Evolutionary conservation across 2,329 filamentous ascomycete genomes (phyloP), one percentile per base, ranked within the genome.

Genomic region (Aciculosporium take): DNA sequence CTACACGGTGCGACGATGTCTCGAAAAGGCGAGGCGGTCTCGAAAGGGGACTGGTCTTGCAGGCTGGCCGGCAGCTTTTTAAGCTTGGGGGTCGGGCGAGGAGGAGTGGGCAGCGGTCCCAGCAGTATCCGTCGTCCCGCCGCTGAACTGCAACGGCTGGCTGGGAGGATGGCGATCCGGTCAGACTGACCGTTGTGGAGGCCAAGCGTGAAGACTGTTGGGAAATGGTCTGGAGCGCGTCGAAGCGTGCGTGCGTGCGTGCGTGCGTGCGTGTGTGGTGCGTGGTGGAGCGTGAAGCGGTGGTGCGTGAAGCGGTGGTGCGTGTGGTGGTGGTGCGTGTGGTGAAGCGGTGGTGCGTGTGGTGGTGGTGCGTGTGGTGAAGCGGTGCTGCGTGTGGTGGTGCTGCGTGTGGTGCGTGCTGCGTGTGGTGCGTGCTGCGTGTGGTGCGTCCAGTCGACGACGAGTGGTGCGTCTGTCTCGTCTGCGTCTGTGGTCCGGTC

Each of bases 1-100:
- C 41, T 37, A 36, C 45, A 48, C 45, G 29, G 47, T 48, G 47
- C 42, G 34, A 40, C 39, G 12, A 10, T 36, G 24, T 24, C 37
- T 32, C 17, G 33, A 33, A 32, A 38, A 40, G 24, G 39, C 42
- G 30, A 30, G 41, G 34, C 37, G 17, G 15, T 24, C 33, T 32
- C 8, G 12, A 35, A 12, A 39, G 8, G 13, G 20, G 37, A 32
- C 20, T 36, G 30, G 37, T 28, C 33, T 42, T n/a, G 34, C 33
- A 31, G 18, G 29, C 28, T 18, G 21, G 12, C 25, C 32, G 32
- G 24, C 39, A 41, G 32, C 31, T 33, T 18, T 33, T 17, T 20
- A 15, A 24, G 31, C 39, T 35, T 12, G 30, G 9, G 5, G 17
- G 13, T 40, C 30, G 31, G 28, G 6, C 4, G 29, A 9, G 30